Percentiles rank a stretch among this genome's conserved stretches.
These are phyloP conservation scores for Candida patagonica DNA, from an alignment of 805 yeast species.

Conservation along the genomic window DNA sequence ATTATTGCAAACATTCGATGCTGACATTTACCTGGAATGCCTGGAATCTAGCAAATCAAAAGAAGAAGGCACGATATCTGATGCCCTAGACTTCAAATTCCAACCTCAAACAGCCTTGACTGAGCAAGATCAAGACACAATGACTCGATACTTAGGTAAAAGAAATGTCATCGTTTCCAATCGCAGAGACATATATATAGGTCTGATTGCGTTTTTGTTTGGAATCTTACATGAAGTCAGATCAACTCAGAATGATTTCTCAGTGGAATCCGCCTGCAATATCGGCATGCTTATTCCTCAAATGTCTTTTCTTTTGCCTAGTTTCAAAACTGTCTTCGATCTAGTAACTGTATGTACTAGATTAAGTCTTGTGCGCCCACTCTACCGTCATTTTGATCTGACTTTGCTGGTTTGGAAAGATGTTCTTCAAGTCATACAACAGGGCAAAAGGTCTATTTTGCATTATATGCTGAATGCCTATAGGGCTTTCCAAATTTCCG, in stretches of 20 bases:
- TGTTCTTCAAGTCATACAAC: constrained; percentile 51
- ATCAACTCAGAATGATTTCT: constrained; percentile 60
- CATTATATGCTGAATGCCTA: constrained; percentile 50
- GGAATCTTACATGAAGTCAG: constrained; percentile 68
- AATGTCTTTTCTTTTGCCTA: constrained; percentile 55
- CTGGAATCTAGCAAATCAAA: no score
- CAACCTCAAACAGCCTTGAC: not conserved
- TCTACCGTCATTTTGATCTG: constrained; percentile 62
- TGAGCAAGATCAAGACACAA: constrained; percentile 45
- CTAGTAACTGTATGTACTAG: constrained; percentile 54
- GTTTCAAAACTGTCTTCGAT: constrained; percentile 37
- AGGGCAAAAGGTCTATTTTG: constrained; percentile 61
- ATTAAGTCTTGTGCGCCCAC: constrained; percentile 70
- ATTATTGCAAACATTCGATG: constrained; percentile 72
- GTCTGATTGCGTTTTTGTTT: constrained; percentile 60
- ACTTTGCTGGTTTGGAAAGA: constrained; percentile 63
- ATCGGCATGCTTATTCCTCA: constrained; percentile 82
- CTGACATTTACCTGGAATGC: constrained; percentile 84
- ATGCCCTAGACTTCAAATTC: constrained; percentile 25
- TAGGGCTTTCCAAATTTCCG: constrained; percentile 49
- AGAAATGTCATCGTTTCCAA: constrained; percentile 44
- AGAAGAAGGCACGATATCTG: constrained; percentile 40
- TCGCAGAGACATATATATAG: constrained; percentile 47
- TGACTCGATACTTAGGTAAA: constrained; percentile 61
- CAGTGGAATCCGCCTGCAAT: constrained; percentile 89